A percentile compares a stretch with the other conserved stretches of the same genome.
phyloP scores from a whole-genome alignment of 2,329 filamentous ascomycete genomes.

The Pseudogymnoascus sp. region DNA sequence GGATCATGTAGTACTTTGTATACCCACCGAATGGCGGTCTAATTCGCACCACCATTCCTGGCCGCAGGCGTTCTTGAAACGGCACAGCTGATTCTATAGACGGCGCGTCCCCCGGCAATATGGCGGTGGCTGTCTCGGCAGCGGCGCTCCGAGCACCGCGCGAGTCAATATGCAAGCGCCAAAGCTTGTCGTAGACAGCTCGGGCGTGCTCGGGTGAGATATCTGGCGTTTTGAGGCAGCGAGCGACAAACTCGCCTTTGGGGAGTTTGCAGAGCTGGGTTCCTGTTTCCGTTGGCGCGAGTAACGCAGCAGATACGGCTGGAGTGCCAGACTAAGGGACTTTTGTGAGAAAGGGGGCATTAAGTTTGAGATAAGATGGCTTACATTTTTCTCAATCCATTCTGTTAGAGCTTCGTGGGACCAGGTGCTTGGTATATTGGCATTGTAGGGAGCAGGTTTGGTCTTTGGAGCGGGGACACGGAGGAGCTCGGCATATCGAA shows the following conservation, averaged over 20 bases:
- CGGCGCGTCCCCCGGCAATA: neutral
- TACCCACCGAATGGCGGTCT: slow-evolving; percentile 17
- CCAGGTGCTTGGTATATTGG: slow-evolving; percentile 32
- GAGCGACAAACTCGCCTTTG: slow-evolving; percentile 32
- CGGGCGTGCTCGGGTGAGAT: slow-evolving; percentile 33
- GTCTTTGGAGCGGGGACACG: slow-evolving; percentile 31
- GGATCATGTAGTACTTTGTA: slow-evolving; percentile 28
- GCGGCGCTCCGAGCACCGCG: slow-evolving; percentile 16
- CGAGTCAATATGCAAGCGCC: slow-evolving; percentile 36
- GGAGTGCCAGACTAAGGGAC: slow-evolving; percentile 33
- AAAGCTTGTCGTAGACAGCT: slow-evolving; percentile 36
- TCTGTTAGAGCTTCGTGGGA: slow-evolving; percentile 30
- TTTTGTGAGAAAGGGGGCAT: neutral
- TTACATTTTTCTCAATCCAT: slow-evolving; percentile 37
- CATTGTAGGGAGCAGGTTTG: slow-evolving; percentile 21
- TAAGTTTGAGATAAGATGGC: slow-evolving; percentile 14
- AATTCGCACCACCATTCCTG: slow-evolving; percentile 36
- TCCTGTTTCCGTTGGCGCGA: slow-evolving; percentile 37
- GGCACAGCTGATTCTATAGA: slow-evolving; percentile 16
- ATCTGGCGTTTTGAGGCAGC: slow-evolving; percentile 33
- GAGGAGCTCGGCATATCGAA: slow-evolving; percentile 75
- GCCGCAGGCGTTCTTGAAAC: slow-evolving; percentile 35
- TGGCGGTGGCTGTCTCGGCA: neutral
- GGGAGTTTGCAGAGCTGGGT: slow-evolving; percentile 35
- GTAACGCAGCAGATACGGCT: slow-evolving; percentile 26